Evolutionary conservation across 345 rosid species (phyloP).

Genomic region (Pistacia integerrima): DNA sequence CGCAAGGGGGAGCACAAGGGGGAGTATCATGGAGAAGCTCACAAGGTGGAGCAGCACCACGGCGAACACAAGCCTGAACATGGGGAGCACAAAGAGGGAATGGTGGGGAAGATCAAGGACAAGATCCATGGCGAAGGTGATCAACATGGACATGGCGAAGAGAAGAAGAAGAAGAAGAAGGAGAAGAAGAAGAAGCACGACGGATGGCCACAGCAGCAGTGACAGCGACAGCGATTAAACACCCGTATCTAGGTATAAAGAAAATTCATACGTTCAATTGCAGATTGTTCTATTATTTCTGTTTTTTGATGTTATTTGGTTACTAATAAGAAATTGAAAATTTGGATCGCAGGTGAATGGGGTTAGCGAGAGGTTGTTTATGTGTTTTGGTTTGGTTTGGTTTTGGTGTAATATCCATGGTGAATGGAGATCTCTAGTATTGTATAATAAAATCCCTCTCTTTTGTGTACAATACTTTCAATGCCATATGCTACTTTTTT

Average conservation of each 20-base stretch:
- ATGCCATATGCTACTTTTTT: too few species aligned
- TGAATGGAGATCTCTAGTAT: not conserved
- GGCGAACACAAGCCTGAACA: too few species aligned
- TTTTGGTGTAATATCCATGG: too few species aligned
- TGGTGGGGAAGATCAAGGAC: not conserved
- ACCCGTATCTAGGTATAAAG: too few species aligned
- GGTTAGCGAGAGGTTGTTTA: not conserved
- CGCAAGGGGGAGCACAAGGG: constrained; percentile 31
- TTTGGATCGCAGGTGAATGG: not conserved
- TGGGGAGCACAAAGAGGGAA: too few species aligned
- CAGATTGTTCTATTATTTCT: too few species aligned
- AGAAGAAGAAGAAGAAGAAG: constrained; percentile 43
- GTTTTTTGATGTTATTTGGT: too few species aligned
- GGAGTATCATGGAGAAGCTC: constrained; percentile 15
- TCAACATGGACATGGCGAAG: constrained; percentile 12
- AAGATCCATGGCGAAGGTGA: constrained; percentile 13
- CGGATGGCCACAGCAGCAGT: constrained; percentile 52
- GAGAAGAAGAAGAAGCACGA: constrained; percentile 40
- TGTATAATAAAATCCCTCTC: not conserved
- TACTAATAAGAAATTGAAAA: too few species aligned
- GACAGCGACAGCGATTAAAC: constrained; percentile 70
- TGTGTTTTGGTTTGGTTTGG: too few species aligned
- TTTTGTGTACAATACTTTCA: not conserved
- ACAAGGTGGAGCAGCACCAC: constrained; percentile 36
- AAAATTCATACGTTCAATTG: not conserved